These are phyloP conservation scores for Yamadazyma buinensis DNA, from an alignment of 1,139 yeast species.

Conservation along the genomic window DNA sequence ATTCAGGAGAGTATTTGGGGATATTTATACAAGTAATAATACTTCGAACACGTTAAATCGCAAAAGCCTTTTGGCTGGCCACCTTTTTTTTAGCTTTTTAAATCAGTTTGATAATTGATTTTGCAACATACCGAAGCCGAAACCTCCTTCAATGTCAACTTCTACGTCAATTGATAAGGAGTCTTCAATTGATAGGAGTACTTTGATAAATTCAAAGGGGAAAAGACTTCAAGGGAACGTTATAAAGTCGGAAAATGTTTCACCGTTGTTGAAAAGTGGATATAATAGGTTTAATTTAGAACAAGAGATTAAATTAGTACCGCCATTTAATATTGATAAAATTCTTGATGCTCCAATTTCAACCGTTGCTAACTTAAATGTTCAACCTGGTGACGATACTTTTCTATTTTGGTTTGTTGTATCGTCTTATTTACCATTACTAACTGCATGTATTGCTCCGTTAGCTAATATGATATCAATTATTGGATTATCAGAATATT, in stretches of 20 bases:
- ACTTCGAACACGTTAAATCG: too few relatives aligned
- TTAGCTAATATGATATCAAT: slow-evolving; percentile 69
- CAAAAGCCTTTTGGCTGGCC: too few relatives aligned
- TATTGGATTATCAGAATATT: slow-evolving; percentile 66
- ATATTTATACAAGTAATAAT: too few relatives aligned
- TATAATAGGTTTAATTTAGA: slow-evolving; percentile 11
- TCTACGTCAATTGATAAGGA: too few relatives aligned
- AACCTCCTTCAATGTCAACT: too few relatives aligned
- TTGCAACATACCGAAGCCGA: too few relatives aligned
- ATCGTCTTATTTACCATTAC: slow-evolving; percentile 65
- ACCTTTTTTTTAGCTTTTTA: too few relatives aligned
- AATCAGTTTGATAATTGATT: too few relatives aligned
- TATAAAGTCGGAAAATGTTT: slow-evolving; percentile 6
- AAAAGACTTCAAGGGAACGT: slow-evolving; percentile 6
- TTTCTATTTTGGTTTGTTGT: slow-evolving; percentile 59
- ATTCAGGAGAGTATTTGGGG: too few relatives aligned
- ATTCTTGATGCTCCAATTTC: slow-evolving; percentile 31
- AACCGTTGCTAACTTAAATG: slow-evolving; percentile 25
- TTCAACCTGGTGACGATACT: slow-evolving; percentile 44
- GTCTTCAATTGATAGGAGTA: too few relatives aligned
- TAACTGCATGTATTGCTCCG: slow-evolving; percentile 78
- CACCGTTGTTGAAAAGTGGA: slow-evolving; percentile 11
- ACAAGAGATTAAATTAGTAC: slow-evolving; percentile 16
- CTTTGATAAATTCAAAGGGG: slow-evolving; percentile 12
- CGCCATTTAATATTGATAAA: slow-evolving; percentile 22